These are phyloP conservation scores for Plasmodium coatneyi DNA, from an alignment of 169 alveolate genomes.

Conservation along the genomic window DNA sequence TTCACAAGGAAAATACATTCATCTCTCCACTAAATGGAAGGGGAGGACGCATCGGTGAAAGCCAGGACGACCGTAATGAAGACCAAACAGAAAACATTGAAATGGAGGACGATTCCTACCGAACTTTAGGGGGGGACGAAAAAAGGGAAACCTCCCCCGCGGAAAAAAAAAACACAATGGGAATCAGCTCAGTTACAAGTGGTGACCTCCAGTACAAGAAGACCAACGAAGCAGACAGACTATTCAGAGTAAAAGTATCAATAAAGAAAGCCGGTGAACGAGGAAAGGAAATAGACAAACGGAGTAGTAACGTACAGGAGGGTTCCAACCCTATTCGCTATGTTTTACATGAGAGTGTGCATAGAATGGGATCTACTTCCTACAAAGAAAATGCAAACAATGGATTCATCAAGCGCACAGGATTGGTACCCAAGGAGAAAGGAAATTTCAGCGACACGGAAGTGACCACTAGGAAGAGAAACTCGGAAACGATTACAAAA, in stretches of 20 bases:
- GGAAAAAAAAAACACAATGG: not conserved
- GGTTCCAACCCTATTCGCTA: not conserved
- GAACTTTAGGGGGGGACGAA: not conserved
- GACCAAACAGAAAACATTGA: not conserved
- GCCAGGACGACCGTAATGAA: not conserved
- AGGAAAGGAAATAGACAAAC: not conserved
- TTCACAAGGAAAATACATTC: not conserved
- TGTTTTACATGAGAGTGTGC: not conserved
- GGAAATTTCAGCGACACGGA: slow-evolving; percentile 41
- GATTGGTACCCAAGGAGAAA: not conserved
- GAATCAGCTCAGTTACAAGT: not conserved
- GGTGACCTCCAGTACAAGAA: not conserved
- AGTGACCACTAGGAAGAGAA: slow-evolving; percentile 5
- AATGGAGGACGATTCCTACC: not conserved
- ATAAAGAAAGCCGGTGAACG: not conserved
- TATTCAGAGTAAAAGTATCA: slow-evolving; percentile 3
- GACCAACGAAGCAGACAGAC: not conserved
- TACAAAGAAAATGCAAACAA: not conserved
- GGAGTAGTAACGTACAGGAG: not conserved
- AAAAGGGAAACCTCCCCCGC: not conserved
- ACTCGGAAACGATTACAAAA: not conserved
- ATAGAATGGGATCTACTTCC: not conserved
- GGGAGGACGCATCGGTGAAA: not conserved
- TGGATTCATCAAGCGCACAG: not conserved
- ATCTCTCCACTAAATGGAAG: not conserved